A percentile compares a stretch with the other conserved stretches of the same genome.
These are phyloP conservation scores for Globisporangium viniferum DNA, from an alignment of 352 stramenopile genomes.

Conservation along the genomic window DNA sequence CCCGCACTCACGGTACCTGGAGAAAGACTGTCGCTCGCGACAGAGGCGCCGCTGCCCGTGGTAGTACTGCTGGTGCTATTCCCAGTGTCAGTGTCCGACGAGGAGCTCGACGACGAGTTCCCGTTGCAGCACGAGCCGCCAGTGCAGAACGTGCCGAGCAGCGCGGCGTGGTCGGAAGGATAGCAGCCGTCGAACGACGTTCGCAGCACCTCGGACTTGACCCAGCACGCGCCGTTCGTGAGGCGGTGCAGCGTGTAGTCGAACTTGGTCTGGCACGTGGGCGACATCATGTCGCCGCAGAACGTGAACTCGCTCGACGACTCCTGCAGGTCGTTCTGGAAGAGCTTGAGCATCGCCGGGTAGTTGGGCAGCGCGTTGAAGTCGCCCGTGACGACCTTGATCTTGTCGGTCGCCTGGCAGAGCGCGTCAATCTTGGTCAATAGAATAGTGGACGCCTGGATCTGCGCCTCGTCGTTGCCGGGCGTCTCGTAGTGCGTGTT, in stretches of 20 bases:
- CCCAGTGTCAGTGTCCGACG: not conserved
- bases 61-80: not conserved
- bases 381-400: slow-evolving; percentile 64
- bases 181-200: slow-evolving; percentile 68
- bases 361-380: slow-evolving; percentile 73
- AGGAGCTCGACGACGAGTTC: slow-evolving; percentile 23
- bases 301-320: slow-evolving; percentile 53
- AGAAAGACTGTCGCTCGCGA: slow-evolving; percentile 19
- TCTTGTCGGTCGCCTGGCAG: slow-evolving; percentile 54
- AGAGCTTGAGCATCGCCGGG: slow-evolving; percentile 57
- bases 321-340: slow-evolving; percentile 47
- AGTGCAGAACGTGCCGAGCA: slow-evolving; percentile 60
- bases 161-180: slow-evolving; percentile 64
- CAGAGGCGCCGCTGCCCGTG: slow-evolving; percentile 8
- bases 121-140: slow-evolving; percentile 49
- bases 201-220: slow-evolving; percentile 58
- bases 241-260: slow-evolving; percentile 62
- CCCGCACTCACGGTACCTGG: slow-evolving; percentile 21
- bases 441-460: slow-evolving; percentile 65
- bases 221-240: slow-evolving; percentile 38
- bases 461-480: slow-evolving; percentile 68
- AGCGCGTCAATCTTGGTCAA: slow-evolving; percentile 41
- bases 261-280: slow-evolving; percentile 64
- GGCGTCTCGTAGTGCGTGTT: slow-evolving; percentile 86
- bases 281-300: slow-evolving; percentile 60